Evolutionary conservation across 169 alveolate species (phyloP).

Genomic region (Cryptosporidium sp.): DNA sequence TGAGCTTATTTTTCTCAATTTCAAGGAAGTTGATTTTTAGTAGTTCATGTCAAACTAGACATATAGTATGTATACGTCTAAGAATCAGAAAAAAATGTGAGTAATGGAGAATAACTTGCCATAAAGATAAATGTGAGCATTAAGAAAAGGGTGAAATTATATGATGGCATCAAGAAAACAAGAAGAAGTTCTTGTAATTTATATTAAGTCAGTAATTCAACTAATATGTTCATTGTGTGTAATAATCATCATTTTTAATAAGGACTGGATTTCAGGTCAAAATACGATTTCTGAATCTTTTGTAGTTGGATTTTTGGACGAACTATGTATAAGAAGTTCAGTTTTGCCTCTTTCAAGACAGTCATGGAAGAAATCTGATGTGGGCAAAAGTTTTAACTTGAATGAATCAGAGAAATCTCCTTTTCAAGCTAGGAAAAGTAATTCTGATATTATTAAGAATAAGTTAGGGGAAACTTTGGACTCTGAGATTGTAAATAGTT

Average conservation of each 20-base stretch:
- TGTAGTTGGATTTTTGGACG: conserved; percentile 21
- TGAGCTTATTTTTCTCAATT: not conserved
- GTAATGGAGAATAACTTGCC: not conserved
- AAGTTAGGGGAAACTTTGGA: not conserved
- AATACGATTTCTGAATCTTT: not conserved
- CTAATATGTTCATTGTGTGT: conserved; percentile 15
- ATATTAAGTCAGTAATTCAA: conserved; percentile 32
- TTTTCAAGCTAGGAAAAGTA: not conserved
- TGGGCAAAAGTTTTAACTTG: not conserved
- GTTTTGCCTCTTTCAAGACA: not conserved
- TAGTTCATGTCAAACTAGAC: conserved; percentile 48
- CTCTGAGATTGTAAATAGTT: not conserved
- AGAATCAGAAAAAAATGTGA: conserved; percentile 20
- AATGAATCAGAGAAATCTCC: not conserved
- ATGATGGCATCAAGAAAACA: conserved; percentile 37
- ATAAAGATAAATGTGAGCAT: not conserved
- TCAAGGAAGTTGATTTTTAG: not conserved
- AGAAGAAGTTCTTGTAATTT: conserved; percentile 52
- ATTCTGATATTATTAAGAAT: not conserved
- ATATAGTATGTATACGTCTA: conserved; percentile 61
- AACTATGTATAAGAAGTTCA: conserved; percentile 13
- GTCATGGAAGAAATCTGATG: not conserved
- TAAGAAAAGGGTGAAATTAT: conserved; percentile 1
- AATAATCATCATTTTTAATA: conserved; percentile 9
- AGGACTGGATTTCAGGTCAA: conserved; percentile 50